Evolutionary conservation across 257 asterid genomes (phyloP).

Genomic region (Schizonepeta tenuifolia): DNA sequence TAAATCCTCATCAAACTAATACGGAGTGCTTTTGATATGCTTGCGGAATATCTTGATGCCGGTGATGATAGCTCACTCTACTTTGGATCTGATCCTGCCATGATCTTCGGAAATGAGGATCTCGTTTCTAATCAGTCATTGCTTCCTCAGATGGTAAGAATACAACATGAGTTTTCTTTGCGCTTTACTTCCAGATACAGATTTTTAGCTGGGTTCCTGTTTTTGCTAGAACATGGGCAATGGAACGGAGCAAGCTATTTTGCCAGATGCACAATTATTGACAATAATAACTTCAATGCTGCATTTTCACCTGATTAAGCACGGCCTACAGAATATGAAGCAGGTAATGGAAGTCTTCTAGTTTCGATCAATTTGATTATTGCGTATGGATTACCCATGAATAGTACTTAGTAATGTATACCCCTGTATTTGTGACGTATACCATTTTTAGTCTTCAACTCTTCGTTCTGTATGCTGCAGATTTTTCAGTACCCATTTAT

Average conservation of each 20-base stretch:
- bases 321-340: conserved; percentile 36
- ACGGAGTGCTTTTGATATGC: conserved; percentile 49
- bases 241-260: conserved; percentile 35
- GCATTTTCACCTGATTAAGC: conserved; percentile 40
- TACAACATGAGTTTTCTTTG: conserved; percentile 11
- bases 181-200: conserved; percentile 4
- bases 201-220: conserved; percentile 9
- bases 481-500: conserved; percentile 51
- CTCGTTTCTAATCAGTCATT: conserved; percentile 39
- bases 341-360: conserved; percentile 47
- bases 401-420: not conserved
- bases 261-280: conserved; percentile 37
- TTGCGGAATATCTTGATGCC: conserved; percentile 74
- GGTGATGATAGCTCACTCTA: conserved; percentile 42
- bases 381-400: not conserved
- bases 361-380: not conserved
- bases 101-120: conserved; percentile 43
- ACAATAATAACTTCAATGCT: conserved; percentile 28
- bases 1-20: conserved; percentile 49
- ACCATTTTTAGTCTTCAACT: not conserved
- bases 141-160: conserved; percentile 47
- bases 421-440: not conserved
- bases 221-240: conserved; percentile 44
- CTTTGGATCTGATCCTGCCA: conserved; percentile 46
- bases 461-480: conserved; percentile 41